Percentiles rank a stretch among this genome's conserved stretches.
phyloP scores from a whole-genome alignment of 2,329 filamentous ascomycete genomes.

The Verticillium albo-atrum region DNA sequence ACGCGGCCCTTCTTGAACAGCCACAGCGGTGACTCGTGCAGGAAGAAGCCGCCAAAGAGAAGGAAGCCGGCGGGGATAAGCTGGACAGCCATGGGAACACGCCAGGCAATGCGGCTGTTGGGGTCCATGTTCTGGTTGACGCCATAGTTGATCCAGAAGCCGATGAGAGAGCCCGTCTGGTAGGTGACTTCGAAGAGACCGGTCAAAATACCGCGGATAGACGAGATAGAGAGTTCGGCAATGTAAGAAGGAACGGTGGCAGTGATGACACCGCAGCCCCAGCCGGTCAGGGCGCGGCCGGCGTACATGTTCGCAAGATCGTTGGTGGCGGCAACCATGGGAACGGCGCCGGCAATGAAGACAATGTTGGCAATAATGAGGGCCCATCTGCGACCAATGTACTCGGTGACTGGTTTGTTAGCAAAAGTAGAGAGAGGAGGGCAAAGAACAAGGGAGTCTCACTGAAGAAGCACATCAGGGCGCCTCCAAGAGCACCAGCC shows the following conservation, averaged over 20 bases:
- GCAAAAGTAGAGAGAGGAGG: background rate
- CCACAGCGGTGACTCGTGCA: slow-evolving; percentile 19
- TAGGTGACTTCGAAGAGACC: slow-evolving; percentile 50
- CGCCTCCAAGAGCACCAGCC: slow-evolving; percentile 49
- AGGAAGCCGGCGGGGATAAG: slow-evolving; percentile 37
- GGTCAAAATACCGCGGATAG: slow-evolving; percentile 53
- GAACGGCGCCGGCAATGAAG: slow-evolving; percentile 38
- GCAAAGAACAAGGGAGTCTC: slow-evolving; percentile 8
- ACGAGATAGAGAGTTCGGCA: slow-evolving; percentile 55
- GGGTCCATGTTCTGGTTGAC: slow-evolving; percentile 33
- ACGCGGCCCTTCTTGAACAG: slow-evolving; percentile 14
- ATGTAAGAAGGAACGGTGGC: slow-evolving; percentile 61
- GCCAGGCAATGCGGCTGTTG: slow-evolving; percentile 32
- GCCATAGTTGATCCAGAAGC: slow-evolving; percentile 47
- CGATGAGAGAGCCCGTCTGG: slow-evolving; percentile 46
- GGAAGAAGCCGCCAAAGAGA: slow-evolving; percentile 38
- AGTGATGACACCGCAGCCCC: slow-evolving; percentile 50
- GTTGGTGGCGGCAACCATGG: slow-evolving; percentile 35
- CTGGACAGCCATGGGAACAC: slow-evolving; percentile 44
- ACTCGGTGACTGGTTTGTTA: slow-evolving; percentile 31
- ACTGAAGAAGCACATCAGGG: slow-evolving; percentile 40
- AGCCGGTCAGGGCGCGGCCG: slow-evolving; percentile 52
- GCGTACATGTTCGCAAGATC: slow-evolving; percentile 42
- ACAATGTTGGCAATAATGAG: slow-evolving; percentile 39
- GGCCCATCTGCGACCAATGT: slow-evolving; percentile 44